Conservation (phyloP, 2,329 filamentous ascomycete species). For the Ceratocystis eucalypticola region DNA sequence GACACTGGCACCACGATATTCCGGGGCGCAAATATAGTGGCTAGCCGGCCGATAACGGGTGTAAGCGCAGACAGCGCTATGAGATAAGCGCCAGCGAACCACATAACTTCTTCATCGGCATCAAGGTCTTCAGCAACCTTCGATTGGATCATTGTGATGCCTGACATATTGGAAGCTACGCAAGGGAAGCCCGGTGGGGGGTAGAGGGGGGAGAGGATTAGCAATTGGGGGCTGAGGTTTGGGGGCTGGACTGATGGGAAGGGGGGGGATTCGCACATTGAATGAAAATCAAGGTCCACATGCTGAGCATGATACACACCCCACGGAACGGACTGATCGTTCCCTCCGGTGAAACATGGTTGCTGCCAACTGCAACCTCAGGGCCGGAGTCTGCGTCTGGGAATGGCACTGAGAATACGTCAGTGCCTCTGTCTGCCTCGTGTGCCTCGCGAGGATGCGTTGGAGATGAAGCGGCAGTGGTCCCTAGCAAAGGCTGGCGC, state of each 20-base stretch:
- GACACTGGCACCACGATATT: conserved; percentile 50
- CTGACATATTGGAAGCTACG: conserved; percentile 55
- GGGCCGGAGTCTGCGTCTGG: not conserved
- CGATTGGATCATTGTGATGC: conserved; percentile 70
- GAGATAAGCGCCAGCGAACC: conserved; percentile 70
- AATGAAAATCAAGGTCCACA: conserved; percentile 16
- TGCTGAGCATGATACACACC: conserved; percentile 7
- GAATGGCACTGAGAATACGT: too few species aligned
- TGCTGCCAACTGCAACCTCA: not conserved
- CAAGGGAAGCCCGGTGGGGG: not conserved
- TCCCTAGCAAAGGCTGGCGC: conserved; percentile 2
- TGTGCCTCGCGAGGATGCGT: not conserved
- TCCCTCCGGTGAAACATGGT: not conserved
- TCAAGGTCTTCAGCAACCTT: conserved; percentile 61
- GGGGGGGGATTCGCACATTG: conserved; percentile 14
- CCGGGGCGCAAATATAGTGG: conserved; percentile 59
- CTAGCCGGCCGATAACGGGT: conserved; percentile 57
- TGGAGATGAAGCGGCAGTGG: not conserved
- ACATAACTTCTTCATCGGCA: conserved; percentile 58
- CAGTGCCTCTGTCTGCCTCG: not conserved
- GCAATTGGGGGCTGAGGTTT: not conserved
- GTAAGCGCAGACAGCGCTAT: conserved; percentile 47
- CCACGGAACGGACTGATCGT: not conserved
- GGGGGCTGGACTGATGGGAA: not conserved
- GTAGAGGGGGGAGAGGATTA: not conserved